Percentiles rank a stretch among this genome's conserved stretches.
Conservation (phyloP, 192 early-diverging fungal species). For the Coemansia pectinata region DNA sequence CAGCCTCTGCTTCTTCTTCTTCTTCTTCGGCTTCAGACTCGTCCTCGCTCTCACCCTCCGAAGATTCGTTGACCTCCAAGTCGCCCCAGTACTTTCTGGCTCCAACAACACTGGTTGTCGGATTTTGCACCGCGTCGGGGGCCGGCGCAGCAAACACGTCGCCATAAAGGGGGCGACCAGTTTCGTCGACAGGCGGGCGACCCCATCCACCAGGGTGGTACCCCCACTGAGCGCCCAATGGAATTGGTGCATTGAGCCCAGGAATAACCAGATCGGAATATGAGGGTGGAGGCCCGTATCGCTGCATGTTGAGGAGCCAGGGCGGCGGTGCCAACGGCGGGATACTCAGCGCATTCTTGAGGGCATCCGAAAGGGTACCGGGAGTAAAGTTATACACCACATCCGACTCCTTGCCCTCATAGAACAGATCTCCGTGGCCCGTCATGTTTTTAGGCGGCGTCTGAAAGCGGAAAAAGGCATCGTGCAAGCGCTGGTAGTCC, state of each 20-base stretch:
- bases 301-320: constrained; percentile 99
- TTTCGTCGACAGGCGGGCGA: constrained; percentile 81
- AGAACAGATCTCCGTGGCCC: constrained; percentile 65
- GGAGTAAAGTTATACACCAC: constrained; percentile 85
- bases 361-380: constrained; percentile 79
- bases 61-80: constrained; percentile 71
- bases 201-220: constrained; percentile 97
- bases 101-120: constrained; percentile 7
- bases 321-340: constrained; percentile 92
- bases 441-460: constrained; percentile 61
- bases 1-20: constrained; percentile 12
- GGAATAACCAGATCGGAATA: constrained; percentile 91
- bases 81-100: constrained; percentile 82
- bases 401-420: constrained; percentile 96
- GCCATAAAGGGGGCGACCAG: constrained; percentile 90
- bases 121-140: constrained; percentile 47
- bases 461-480: constrained; percentile 97
- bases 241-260: constrained; percentile 95
- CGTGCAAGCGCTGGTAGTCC: constrained; percentile 97
- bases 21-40: constrained; percentile 60
- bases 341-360: constrained; percentile 85
- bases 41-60: constrained; percentile 69
- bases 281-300: constrained; percentile 92
- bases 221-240: constrained; percentile 97
- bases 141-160: constrained; percentile 84